Base-by-base conservation (phyloP, 78 protist genomes). In the Dictyostelium purpureum region DNA sequence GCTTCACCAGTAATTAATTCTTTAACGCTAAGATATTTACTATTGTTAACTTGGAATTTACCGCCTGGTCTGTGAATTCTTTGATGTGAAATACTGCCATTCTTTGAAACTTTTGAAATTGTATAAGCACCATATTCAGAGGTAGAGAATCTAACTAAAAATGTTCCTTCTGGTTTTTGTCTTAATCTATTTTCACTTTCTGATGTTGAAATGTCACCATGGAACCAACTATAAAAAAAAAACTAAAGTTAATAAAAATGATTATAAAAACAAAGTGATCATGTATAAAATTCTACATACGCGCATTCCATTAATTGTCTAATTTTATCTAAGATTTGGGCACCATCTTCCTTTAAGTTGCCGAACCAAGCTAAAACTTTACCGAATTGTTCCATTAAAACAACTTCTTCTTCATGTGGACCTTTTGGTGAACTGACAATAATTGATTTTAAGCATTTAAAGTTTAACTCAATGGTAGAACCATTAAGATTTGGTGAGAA, bases 301-400 rank as follows among this genome's bases (percentile, higher is more conserved):
- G 92, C 88, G 78, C 90, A 93, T 24, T 76, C 89, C 89, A 79
- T 93, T 65, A 93, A 76, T 63, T 83, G 69, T 54, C 93, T 51
- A 51, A 82, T 85, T 66, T 85, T 85, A 73, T 85, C 92, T 40
- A 85, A 59, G 19, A 85, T 73, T 56, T 52, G 76, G 21, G 92
- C 26, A 59, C 92, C 92, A 69, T 77, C 95, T 40, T 90, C 88
- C n/a, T 79, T 71, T 0, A 90, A 54, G 35, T 79, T 79, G 54
- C 96, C 94, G 66, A 94, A 94, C 96, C 96, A 94, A 37, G 87
- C 96, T 56, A 94, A 67, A 24, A 94, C 79, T 26, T 89, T 94
- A 47, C 96, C 96, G 38, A 88, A 94, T 28, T 94, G 95, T 54
- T 94, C 96, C 85, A 94, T 80, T 11, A 59, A 47, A 4, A 94